Conservation (phyloP, 2,329 filamentous ascomycete genomes). For the Aspergillus carbonarius region DNA sequence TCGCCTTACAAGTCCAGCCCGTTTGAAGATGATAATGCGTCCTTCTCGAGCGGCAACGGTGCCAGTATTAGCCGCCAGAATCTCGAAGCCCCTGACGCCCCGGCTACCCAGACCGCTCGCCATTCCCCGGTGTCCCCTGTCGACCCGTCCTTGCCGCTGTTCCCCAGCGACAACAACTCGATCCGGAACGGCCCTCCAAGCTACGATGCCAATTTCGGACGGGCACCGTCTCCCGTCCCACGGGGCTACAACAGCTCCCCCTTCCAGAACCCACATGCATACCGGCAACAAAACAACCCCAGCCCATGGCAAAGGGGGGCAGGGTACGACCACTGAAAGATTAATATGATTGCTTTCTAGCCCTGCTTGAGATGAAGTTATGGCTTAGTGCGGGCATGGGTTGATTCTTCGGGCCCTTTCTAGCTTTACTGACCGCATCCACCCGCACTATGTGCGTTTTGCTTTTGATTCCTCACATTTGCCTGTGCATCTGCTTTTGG, state of each 20-base stretch:
- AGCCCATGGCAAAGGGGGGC: slow-evolving; percentile 67
- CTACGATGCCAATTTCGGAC: slow-evolving; percentile 29
- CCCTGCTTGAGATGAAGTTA: slow-evolving; percentile 40
- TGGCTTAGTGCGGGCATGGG: slow-evolving; percentile 34
- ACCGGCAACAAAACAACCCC: slow-evolving; percentile 52
- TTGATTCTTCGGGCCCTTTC: slow-evolving; percentile 22
- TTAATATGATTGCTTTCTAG: slow-evolving; percentile 24
- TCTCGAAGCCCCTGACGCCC: slow-evolving; percentile 35
- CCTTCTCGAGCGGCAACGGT: slow-evolving; percentile 56
- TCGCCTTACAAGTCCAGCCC: slow-evolving; percentile 59
- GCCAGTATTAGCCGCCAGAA: slow-evolving; percentile 52
- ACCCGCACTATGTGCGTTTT: slow-evolving; percentile 11
- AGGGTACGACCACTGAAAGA: slow-evolving; percentile 58
- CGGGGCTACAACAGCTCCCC: slow-evolving; percentile 35
- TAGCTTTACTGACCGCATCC: slow-evolving; percentile 22
- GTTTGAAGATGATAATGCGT: slow-evolving; percentile 71
- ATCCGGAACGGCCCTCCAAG: slow-evolving; percentile 41
- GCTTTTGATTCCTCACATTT: slow-evolving; percentile 9
- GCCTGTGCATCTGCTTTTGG: slow-evolving; percentile 14
- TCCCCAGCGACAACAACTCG: slow-evolving; percentile 44
- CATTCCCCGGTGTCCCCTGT: slow-evolving; percentile 51
- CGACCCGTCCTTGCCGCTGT: slow-evolving; percentile 47
- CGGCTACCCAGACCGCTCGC: slow-evolving; percentile 29
- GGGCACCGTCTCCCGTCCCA: slow-evolving; percentile 34
- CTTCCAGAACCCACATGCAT: slow-evolving; percentile 35